Evolutionary conservation across 345 rosid species (phyloP), one percentile per base, ranked within the genome.

Genomic region (Boechera stricta): DNA sequence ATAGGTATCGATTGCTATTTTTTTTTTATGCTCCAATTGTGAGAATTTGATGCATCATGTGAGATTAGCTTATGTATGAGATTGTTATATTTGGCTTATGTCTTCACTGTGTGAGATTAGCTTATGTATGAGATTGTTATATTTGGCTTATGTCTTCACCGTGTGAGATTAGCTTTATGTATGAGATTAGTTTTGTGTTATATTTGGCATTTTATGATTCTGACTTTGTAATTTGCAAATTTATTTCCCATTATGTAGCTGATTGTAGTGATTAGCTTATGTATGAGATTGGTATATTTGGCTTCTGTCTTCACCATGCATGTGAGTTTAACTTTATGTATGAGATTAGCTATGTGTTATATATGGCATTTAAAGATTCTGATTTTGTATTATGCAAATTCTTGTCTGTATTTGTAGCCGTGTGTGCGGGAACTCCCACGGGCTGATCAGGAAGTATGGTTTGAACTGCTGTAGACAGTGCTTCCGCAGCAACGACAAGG

Each of bases 341-440:
- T 21, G 24, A 21, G 24, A 21, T 21, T 21, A 21, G 24, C 24
- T 21, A 21, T 21, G 24, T 21, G 24, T 21, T 21, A 21, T 21
- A 21, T 21, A 21, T 21, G 24, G 24, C 24, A 21, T 21, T 21
- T 21, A 21, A 21, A 21, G 24, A 21, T 21, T 21, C 24, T 21
- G 24, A 21, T 1, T 21, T 21, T 72, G 49, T 49, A 38, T 56
- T 18, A 7, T 31, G 15, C 29, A 16, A 10, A 7, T 68, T 13
- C 0, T 67, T 32, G 26, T 33, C 2, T 41, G 5, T 52, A 38
- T 70, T 21, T 48, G 55, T 36, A 80, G 83, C 64, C 83, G 80
- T 45, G 83, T 80, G 13, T 80, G 80, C 1, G 80, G 80, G 2
- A 80, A 80, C 54, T 75, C 83, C 1, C 83, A 80, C 11, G 80